Conservation (phyloP, 257 asterid genomes). For the Pogostemon cablin region DNA sequence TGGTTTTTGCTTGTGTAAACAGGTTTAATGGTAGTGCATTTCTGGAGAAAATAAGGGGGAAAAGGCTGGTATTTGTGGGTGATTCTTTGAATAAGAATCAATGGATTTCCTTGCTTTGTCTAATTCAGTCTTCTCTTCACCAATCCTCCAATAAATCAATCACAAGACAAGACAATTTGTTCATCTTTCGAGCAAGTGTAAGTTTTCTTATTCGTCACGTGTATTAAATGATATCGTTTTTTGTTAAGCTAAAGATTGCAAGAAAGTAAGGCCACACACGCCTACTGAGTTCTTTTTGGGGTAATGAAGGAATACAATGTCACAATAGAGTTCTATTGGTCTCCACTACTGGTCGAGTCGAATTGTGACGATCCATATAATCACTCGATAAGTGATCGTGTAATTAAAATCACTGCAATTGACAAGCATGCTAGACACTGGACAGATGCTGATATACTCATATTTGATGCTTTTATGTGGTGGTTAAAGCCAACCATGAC, state of each 20-base stretch:
- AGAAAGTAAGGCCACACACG: no score
- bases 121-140: constrained; percentile 52
- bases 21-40: constrained; percentile 64
- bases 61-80: constrained; percentile 65
- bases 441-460: constrained; percentile 77
- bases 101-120: constrained; percentile 67
- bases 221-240: no score
- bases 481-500: constrained; percentile 62
- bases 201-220: neutral
- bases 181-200: constrained; percentile 43
- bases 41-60: constrained; percentile 63
- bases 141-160: constrained; percentile 31
- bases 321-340: constrained; percentile 82
- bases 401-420: constrained; percentile 51
- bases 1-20: neutral
- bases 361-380: constrained; percentile 62
- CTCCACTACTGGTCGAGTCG: constrained; percentile 83
- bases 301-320: constrained; percentile 70
- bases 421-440: constrained; percentile 80
- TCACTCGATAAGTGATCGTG: constrained; percentile 49
- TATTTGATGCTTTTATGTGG: constrained; percentile 77
- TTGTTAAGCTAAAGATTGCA: no score
- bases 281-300: no score
- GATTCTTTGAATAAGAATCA: constrained; percentile 76
- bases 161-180: constrained; percentile 35